These are phyloP conservation scores for Sporothrix sp. DNA, from an alignment of 2,329 filamentous ascomycete species.

Conservation along the genomic window DNA sequence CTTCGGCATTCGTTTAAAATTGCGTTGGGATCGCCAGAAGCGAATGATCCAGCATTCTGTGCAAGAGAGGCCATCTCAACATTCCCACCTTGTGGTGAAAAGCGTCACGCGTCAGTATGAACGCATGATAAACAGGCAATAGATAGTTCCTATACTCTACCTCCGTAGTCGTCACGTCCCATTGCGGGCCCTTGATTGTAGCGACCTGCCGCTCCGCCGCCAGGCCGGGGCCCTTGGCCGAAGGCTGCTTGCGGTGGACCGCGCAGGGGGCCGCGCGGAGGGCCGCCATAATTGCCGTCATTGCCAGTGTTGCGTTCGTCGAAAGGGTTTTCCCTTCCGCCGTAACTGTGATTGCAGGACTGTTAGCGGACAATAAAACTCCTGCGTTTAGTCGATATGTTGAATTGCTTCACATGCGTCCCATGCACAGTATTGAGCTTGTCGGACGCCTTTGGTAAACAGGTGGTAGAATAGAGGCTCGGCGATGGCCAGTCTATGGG, in stretches of 20 bases:
- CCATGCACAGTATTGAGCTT: too few species aligned
- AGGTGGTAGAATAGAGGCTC: too few species aligned
- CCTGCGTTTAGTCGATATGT: too few species aligned
- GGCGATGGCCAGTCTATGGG: too few species aligned
- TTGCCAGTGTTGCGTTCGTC: conserved; percentile 40
- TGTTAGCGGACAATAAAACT: conserved; percentile 23
- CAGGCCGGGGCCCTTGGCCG: conserved; percentile 24
- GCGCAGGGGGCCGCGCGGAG: conserved; percentile 19
- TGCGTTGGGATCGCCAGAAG: conserved; percentile 52
- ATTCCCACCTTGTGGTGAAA: conserved; percentile 30
- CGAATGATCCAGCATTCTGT: conserved; percentile 40
- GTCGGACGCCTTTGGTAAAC: too few species aligned
- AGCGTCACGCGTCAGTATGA: neutral
- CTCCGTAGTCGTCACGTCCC: conserved; percentile 29
- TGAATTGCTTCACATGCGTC: too few species aligned
- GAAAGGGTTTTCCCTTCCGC: conserved; percentile 46
- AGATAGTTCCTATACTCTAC: conserved; percentile 18
- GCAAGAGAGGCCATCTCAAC: conserved; percentile 64
- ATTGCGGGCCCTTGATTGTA: conserved; percentile 23
- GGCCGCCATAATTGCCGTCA: conserved; percentile 29
- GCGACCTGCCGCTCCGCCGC: conserved; percentile 19
- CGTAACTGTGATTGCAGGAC: conserved; percentile 36
- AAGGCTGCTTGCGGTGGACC: conserved; percentile 23
- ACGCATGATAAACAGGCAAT: neutral
- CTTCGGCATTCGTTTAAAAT: conserved; percentile 79